Base-by-base conservation (phyloP, 495 filamentous ascomycete genomes). In the Terfezia boudieri region DNA sequence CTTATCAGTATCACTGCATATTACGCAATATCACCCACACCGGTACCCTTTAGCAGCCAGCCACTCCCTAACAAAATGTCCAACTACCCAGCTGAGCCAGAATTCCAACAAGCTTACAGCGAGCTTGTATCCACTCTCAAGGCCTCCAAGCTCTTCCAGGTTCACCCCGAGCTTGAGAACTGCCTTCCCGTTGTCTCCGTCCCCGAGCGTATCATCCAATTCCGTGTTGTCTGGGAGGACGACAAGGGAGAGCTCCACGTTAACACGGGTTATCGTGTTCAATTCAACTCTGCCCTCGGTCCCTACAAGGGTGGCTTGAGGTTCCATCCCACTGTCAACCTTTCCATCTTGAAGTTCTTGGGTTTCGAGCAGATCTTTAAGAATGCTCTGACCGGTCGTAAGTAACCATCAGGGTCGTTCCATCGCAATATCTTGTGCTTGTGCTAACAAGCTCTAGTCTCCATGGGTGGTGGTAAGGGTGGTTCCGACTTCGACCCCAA, bases 291-390 rank as follows among this genome's bases (percentile, higher is more conserved):
- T 17, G 90, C 90, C 52, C 80, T 98, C 35, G 90, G 90, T 53
- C 90, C 90, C 37, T 98, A 94, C 81, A 98, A 98, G 76, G 90
- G 90, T 59, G 90, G 90, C 65, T 80, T 96, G 60, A 76, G 90
- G 55, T 89, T 98, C 74, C 90, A 98, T 68, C 90, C 89, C 53
- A 78, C 83, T 14, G 90, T 98, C 71, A 98, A 98, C 74, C 75
- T 98, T 56, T 92, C 84, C 60, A 88, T 98, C 66, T 76, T 98
- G 59, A 98, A 98, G 74, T 96, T 96, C 76, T 75, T 98, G 62
- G 90, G 89, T 54, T 95, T 96, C 68, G 90, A 98, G 81, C 90
- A 98, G 76, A 90, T 86, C 72, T 95, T 98, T 77, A 98, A 98
- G 81, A 98, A 98, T 87, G 90, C 90, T 59, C 73, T 98, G 62